Evolutionary conservation across 2,329 filamentous ascomycete genomes (phyloP).

Genomic region (Piedraia hortae): DNA sequence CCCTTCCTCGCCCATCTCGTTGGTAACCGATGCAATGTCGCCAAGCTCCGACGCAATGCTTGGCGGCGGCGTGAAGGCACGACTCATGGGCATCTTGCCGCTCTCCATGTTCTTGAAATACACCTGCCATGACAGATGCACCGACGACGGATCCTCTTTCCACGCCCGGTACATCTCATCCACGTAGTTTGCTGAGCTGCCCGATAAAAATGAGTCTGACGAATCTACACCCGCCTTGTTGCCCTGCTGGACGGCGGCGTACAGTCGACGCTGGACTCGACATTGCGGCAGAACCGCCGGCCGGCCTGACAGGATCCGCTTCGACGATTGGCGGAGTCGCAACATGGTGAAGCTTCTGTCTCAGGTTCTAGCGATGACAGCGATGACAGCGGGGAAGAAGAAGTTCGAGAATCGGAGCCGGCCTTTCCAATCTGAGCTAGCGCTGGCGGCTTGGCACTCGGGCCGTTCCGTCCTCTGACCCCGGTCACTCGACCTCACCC

Average conservation of each 20-base stretch:
- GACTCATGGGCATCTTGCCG: constrained; percentile 89
- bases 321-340: too few relatives aligned
- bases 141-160: constrained; percentile 77
- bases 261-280: constrained; percentile 25
- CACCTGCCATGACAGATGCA: constrained; percentile 94
- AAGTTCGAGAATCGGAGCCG: too few relatives aligned
- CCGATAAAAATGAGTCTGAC: constrained; percentile 87
- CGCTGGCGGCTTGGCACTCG: too few relatives aligned
- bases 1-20: constrained; percentile 34
- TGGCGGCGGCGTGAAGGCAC: constrained; percentile 87
- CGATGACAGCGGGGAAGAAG: too few relatives aligned
- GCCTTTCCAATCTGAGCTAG: too few relatives aligned
- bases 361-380: too few relatives aligned
- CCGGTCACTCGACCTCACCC: too few relatives aligned
- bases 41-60: constrained; percentile 64
- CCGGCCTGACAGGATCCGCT: too few relatives aligned
- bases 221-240: constrained; percentile 41
- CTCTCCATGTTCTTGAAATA: constrained; percentile 99
- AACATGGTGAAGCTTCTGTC: too few relatives aligned
- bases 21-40: constrained; percentile 46
- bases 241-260: constrained; percentile 31
- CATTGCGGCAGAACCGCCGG: too few relatives aligned
- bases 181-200: constrained; percentile 94
- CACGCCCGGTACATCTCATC: constrained; percentile 99
- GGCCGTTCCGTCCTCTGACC: too few relatives aligned